Evolutionary conservation across 73 alveolate genomes (phyloP), one percentile per base, ranked within the genome.

Genomic region (Paramecium tetraurelia): DNA sequence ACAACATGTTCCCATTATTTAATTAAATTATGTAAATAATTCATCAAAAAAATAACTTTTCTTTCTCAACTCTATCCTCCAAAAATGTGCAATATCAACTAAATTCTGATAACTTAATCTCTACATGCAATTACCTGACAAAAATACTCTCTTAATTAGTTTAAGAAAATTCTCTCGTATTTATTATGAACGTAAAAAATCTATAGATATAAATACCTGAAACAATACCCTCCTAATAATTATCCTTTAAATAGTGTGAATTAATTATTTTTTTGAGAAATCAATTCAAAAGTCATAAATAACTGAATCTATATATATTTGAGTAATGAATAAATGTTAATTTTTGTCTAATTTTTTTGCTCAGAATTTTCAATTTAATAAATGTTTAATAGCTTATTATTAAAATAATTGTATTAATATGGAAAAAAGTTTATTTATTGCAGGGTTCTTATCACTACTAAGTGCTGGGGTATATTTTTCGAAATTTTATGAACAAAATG

Each of bases 1-100:
- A 27, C 84, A 63, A 63, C 84, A 63, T 63, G 48, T 27, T 63
- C 84, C 84, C 84, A 63, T 63, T 63, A 63, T 63, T 63, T 53
- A 53, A 53, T 53, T 53, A 53, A 53, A 53, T 53, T 53, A 53
- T 53, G 16, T n/a, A 53, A 53, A 53, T 53, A 1, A 53, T 53
- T 53, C 33, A 53, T 53, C 14, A 53, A 53, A 50, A 41, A 41
- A 53, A 53, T 18, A 53, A 18, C 69, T 18, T 53, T 53, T 53
- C 33, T n/a, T 53, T 53, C 69, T 53, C 20, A 53, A 53, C 69
- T 53, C 21, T 38, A 38, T 38, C 44, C 9, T 38, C 7, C 9
- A 38, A 8, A 38, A 1, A 27, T 27, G 0, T 27, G 1, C 31
- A 27, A 38, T 38, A 38, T 38, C 44, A 38, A 38, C 4, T 14